Base-by-base conservation (phyloP, 1,284 basidiomycete genomes). In the Clitocybe nebularis region DNA sequence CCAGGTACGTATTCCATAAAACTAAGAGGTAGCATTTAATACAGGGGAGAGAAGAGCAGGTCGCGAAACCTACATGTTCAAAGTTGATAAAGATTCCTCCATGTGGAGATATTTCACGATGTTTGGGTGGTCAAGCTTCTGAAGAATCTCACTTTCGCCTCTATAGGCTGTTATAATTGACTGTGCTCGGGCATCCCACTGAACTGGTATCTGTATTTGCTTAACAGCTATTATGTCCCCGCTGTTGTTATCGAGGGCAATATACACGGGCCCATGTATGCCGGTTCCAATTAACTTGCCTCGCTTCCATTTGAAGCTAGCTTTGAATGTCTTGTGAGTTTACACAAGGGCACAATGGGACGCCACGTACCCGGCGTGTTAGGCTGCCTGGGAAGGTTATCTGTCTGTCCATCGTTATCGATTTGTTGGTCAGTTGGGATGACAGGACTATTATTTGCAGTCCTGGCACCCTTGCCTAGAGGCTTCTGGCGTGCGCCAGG, bases 1-100 rank as follows among this genome's bases (percentile, higher is more conserved):
- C 90, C 91, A 35, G 89, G 86, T 29, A 92, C 85, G 57, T 93
- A 93, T 62, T 93, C 89, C 63, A 93, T 71, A 67, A 94, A 93
- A 54, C 83, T 86, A 40, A 2, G 9, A 16, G 17, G 16, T 36
- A 26, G 26, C 47, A 20, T 38, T 43, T 33, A 29, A 32, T 3
- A 43, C 13, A 20, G 17, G 25, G 17, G 39, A 34, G 26, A 17
- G 19, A 8, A 36, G 24, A 21, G 13, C 40, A 20, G n/a, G 39
- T 29, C 24, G 17, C 11, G n/a, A 25, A 24, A 47, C 48, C 22
- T 42, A 50, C 48, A 50, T 50, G 25, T 50, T 50, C 36, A 47
- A 36, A 10, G 23, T 36, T 10, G 45, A 42, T 14, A 21, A 36
- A 4, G 42, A 39, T 36, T 49, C 45, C 32, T 50, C 43, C 6